Conservation (phyloP, 306 rosid genomes). For the Rubus idaeus region DNA sequence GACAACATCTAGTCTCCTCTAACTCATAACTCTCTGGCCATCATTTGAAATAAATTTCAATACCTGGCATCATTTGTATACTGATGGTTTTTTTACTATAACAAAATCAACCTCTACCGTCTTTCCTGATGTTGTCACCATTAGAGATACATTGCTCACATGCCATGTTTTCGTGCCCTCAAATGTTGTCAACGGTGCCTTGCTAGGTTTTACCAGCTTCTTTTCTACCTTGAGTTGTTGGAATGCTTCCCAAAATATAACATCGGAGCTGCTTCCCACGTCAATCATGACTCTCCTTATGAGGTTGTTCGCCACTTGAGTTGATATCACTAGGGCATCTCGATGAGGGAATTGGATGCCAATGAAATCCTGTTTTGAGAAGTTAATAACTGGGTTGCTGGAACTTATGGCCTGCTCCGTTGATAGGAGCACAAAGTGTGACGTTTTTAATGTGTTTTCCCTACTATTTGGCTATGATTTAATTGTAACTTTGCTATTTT, state of each 20-base stretch:
- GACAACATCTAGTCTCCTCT: no score
- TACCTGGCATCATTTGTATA: no score
- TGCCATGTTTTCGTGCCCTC: background rate
- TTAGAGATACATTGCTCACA: background rate
- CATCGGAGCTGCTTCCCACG: background rate
- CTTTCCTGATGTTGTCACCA: background rate
- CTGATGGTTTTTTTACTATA: background rate
- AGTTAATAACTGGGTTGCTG: background rate
- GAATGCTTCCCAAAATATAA: background rate
- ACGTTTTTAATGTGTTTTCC: no score
- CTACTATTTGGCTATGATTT: no score
- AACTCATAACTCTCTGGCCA: no score
- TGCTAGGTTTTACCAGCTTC: background rate
- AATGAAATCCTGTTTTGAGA: background rate
- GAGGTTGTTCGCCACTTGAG: background rate
- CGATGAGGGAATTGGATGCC: background rate
- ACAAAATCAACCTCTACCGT: background rate
- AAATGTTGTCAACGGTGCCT: background rate
- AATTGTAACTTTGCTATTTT: no score
- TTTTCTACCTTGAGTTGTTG: background rate
- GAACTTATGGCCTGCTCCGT: background rate
- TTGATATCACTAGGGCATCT: background rate
- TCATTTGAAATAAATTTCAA: no score
- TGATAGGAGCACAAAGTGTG: no score
- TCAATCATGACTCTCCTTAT: background rate